Evolutionary conservation across 1,284 basidiomycete genomes (phyloP).

Genomic region (Leccinum subatratum): DNA sequence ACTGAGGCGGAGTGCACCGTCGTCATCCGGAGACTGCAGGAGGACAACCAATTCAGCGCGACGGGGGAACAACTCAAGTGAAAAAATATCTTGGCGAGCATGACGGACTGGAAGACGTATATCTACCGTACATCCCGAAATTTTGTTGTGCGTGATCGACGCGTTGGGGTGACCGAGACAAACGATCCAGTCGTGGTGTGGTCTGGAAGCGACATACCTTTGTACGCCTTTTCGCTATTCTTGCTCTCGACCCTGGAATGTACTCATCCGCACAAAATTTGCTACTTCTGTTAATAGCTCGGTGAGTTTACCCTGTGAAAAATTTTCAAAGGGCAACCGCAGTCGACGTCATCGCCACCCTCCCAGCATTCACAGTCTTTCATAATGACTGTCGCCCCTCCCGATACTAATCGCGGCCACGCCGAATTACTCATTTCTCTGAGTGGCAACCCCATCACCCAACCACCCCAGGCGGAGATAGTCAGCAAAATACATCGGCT

Average conservation of each 20-base stretch:
- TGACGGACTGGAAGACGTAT: constrained; percentile 74
- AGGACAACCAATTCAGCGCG: constrained; percentile 70
- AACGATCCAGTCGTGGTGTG: constrained; percentile 48
- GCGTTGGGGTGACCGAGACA: background rate
- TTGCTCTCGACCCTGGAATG: background rate
- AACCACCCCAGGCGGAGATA: constrained; percentile 2
- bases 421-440: constrained; percentile 7
- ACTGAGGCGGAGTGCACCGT: constrained; percentile 64
- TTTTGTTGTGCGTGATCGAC: background rate
- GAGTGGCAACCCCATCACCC: constrained; percentile 15
- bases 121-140: constrained; percentile 47
- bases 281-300: constrained; percentile 31
- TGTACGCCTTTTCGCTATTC: constrained; percentile 72
- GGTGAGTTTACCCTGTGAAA: constrained; percentile 37
- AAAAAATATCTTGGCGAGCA: constrained; percentile 58
- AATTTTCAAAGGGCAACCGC: background rate
- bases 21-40: constrained; percentile 62
- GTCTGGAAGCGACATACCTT: constrained; percentile 53
- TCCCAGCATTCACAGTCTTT: constrained; percentile 31
- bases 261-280: background rate
- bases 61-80: constrained; percentile 60
- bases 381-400: constrained; percentile 41
- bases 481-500: constrained; percentile 15
- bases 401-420: constrained; percentile 16
- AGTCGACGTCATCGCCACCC: constrained; percentile 11